These are phyloP conservation scores for Rutidosis leptorrhynchoides DNA, from an alignment of 129 eudicot species.

Conservation along the genomic window DNA sequence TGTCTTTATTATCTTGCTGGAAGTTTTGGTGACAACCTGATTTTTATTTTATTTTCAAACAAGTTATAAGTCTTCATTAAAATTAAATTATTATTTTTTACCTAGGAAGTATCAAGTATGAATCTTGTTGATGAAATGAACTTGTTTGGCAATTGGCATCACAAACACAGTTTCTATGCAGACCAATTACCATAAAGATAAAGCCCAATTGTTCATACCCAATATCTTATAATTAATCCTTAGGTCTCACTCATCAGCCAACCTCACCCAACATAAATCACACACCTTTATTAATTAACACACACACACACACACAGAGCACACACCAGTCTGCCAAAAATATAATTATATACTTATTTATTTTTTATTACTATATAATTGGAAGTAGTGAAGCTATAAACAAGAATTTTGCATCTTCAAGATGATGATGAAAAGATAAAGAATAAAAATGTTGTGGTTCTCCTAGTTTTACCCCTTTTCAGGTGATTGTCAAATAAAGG, in stretches of 20 bases:
- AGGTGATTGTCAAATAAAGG: slow-evolving; percentile 37
- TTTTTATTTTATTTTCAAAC: too few species aligned
- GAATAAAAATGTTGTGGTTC: slow-evolving; percentile 35
- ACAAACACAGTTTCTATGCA: neutral
- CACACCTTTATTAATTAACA: slow-evolving; percentile 16
- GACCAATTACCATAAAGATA: slow-evolving; percentile 7
- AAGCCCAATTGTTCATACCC: slow-evolving; percentile 29
- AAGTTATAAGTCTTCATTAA: too few species aligned
- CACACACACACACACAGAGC: too few species aligned
- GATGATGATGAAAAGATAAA: slow-evolving; percentile 6
- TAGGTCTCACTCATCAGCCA: slow-evolving; percentile 26
- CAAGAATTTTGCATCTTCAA: slow-evolving; percentile 14
- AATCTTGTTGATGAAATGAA: neutral
- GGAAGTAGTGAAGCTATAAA: slow-evolving; percentile 13
- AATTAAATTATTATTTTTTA: neutral
- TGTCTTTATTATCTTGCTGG: too few species aligned
- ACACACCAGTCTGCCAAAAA: slow-evolving; percentile 11
- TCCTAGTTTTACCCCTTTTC: slow-evolving; percentile 27
- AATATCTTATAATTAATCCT: slow-evolving; percentile 17
- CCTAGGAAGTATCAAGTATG: too few species aligned
- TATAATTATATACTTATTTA: too few species aligned
- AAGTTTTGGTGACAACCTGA: too few species aligned
- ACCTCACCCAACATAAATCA: slow-evolving; percentile 6
- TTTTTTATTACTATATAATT: neutral
- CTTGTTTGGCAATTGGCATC: neutral